Base-by-base conservation (phyloP, 2,329 filamentous ascomycete genomes). In the Venturia aucupariae region DNA sequence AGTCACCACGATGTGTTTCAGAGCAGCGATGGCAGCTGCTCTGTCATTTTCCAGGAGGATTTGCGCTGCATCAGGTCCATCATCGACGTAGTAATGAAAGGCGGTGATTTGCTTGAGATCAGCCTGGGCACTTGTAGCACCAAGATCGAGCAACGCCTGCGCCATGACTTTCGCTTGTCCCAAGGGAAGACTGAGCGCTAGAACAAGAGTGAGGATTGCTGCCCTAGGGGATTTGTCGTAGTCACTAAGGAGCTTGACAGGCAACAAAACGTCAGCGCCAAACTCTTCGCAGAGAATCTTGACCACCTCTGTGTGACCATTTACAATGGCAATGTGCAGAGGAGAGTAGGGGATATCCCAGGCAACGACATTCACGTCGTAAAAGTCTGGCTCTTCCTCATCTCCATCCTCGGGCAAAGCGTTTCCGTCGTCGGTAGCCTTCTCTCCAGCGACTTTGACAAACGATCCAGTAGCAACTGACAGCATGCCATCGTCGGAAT, bases 281-380 rank as follows among this genome's bases (percentile, higher is more conserved):
- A 90, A 94, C 67, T 87, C 78, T 65, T 77, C 70, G 0, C 89
- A 88, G 7, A 96, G 82, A 30, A 85, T 74, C 65, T 86, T 84
- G 17, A 93, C 89, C 13, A 86, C 83, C 4, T 88, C 82, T 32
- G 83, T 78, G 68, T 93, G 86, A 0, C 90, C 90, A 66, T 85
- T 84, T 1, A 90, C 73, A 66, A 95, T 91, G 8, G 91, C 91
- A 35, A 92, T 81, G 72, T 96, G 91, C 5, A 95, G 79, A 1
- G 91, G 85, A 15, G 88, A 89, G 65, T 86, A 84, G 4, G 86
- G 85, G 5, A 81, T 83, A 69, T 95, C 90, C 91, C 91, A 96
- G 1, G 90, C 85, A n/a, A 89, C 72, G 1, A 88, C 83, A 68
- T 95, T 87, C 66, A 92, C 81, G 68, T 94, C 86, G 72, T 89